Evolutionary conservation across 2,329 filamentous ascomycete genomes (phyloP), one percentile per base, ranked within the genome.

Genomic region (Alternaria burnsii): DNA sequence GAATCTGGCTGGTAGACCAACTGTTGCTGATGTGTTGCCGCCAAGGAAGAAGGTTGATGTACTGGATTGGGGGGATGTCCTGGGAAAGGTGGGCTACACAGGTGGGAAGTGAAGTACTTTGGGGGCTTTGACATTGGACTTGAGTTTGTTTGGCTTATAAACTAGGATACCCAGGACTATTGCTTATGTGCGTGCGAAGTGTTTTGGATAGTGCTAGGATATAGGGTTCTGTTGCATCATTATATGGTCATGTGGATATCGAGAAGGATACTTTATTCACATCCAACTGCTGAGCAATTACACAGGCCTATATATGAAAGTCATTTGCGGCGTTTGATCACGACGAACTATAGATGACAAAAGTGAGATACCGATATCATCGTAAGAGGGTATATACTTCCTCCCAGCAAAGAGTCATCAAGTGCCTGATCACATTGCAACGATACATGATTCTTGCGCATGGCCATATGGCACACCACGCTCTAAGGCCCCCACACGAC

Each of bases 21-120:
- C 62, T 28, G 46, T 70, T 10, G 50, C 16, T 1, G 66, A 68
- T 40, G 22, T 47, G n/a, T 20, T 48, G 28, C 46, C 28, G 14
- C 61, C 62, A n/a, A 65, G 53, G 46, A 52, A 5, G 7, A 63
- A 65, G 38, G 55, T 69, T 1, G 66, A 72, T 58, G 66, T 68
- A 11, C 14, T 72, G 60, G 10, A n/a, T 5, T 71, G 67, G 70
- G 47, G 18, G 0, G 69, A 71, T 52, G 54, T 62, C 12, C 14
- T 71, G 26, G 67, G 42, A 51, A 20, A 20, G 20, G 38, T 26
- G 30, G 46, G 32, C 12, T 38, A 32, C 12, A 50, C 20, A 8
- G 20, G 46, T 26, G 20, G 22, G 9, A 38, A 34, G 14, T 48
- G 47, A 43, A 14, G 11, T 24, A 9, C 10, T 22, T 47, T 32